Percentiles rank a stretch among this genome's conserved stretches.
Evolutionary conservation across 2,329 filamentous ascomycete species (phyloP).

Genomic region (Penicillium corylophilum): DNA sequence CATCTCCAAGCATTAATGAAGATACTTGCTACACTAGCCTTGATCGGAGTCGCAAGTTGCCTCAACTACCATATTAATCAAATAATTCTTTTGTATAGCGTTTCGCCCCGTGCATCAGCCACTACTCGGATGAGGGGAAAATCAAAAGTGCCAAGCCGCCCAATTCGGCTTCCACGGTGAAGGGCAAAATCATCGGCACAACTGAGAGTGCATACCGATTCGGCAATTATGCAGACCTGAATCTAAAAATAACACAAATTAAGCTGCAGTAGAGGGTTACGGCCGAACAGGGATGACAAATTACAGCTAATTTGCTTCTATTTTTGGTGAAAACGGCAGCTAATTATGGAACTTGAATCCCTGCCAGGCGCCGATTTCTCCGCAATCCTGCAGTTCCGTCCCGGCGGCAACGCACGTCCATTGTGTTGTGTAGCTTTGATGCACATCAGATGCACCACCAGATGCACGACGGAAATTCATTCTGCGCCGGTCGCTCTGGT

Average conservation of each 20-base stretch:
- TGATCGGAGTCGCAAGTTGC: no score
- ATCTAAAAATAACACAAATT: slow-evolving; percentile 7
- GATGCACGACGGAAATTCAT: slow-evolving; percentile 9
- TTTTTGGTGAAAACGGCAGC: slow-evolving; percentile 14
- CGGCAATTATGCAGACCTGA: not conserved
- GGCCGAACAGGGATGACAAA: slow-evolving; percentile 1
- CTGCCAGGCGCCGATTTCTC: slow-evolving; percentile 6
- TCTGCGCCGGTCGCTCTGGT: not conserved
- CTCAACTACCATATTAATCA: no score
- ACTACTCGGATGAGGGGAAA: no score
- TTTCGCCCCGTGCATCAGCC: no score
- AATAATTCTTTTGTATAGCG: no score
- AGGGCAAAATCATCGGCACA: not conserved
- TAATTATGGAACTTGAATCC: slow-evolving; percentile 19
- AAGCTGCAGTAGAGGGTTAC: slow-evolving; percentile 4
- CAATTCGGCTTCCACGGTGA: not conserved
- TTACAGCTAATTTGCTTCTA: slow-evolving; percentile 20
- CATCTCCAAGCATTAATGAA: no score
- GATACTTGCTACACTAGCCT: no score
- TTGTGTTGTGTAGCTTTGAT: slow-evolving; percentile 10
- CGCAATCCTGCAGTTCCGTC: slow-evolving; percentile 9
- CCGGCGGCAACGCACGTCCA: slow-evolving; percentile 18
- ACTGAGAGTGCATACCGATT: not conserved
- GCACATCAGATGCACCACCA: slow-evolving; percentile 8
- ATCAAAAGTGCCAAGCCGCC: not conserved